A percentile compares a stretch with the other conserved stretches of the same genome.
These are phyloP conservation scores for Aspergillus intermedius DNA, from an alignment of 2,329 filamentous ascomycete species.

Conservation along the genomic window DNA sequence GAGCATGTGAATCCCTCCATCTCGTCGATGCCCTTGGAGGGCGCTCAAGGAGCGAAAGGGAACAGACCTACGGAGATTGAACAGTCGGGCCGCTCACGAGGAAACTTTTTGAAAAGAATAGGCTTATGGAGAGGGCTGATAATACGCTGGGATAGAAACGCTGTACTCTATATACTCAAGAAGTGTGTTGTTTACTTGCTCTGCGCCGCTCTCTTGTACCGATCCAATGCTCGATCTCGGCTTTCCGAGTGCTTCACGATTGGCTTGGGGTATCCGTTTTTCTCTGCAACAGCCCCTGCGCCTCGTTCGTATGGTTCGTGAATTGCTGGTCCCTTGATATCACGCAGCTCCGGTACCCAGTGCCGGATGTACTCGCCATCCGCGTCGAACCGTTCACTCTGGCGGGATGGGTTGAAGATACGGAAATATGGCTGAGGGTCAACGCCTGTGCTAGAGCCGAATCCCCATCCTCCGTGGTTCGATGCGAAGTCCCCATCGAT, in stretches of 20 bases:
- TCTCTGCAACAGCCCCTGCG: constrained; percentile 52
- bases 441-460: constrained; percentile 62
- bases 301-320: constrained; percentile 74
- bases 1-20: no score
- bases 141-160: not conserved
- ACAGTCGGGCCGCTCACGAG: no score
- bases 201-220: constrained; percentile 58
- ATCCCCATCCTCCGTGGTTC: constrained; percentile 68
- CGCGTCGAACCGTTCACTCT: constrained; percentile 79
- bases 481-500: constrained; percentile 74
- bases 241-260: constrained; percentile 68
- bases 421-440: constrained; percentile 87
- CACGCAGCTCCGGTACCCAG: constrained; percentile 71
- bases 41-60: no score
- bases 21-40: no score
- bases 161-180: not conserved
- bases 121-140: not conserved
- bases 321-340: constrained; percentile 60
- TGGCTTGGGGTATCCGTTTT: constrained; percentile 64
- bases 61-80: no score
- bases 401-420: constrained; percentile 78
- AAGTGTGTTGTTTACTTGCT: not conserved
- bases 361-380: constrained; percentile 72
- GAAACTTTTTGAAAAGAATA: no score
- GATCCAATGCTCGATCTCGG: constrained; percentile 59